Evolutionary conservation across 768 basidiomycete species (phyloP), one percentile per base, ranked within the genome.

Genomic region (Pleurotus cornucopiae): DNA sequence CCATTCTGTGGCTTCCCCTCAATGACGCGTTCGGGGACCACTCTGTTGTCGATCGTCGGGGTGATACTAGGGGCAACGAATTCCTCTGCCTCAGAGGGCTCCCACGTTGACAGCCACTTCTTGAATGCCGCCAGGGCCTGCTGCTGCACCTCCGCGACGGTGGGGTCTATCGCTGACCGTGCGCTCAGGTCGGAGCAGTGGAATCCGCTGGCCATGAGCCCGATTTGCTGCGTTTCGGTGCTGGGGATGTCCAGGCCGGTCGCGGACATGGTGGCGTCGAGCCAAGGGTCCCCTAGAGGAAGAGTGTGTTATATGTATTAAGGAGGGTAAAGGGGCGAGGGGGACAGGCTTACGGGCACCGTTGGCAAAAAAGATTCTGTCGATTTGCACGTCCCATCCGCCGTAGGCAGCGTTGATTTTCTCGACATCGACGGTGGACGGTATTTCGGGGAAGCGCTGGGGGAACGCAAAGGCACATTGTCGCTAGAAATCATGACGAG

Each of bases 401-500:
- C 71, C 65, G 66, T 86, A 88, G 16, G 67, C 69, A 1, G 18
- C 34, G 63, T 89, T 80, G 6, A 81, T 83, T 13, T 63, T 61
- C 0, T 58, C 61, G 0, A 72, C 74, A 9, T 79, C 69, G 0
- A 82, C 80, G 3, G 61, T 63, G 5, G 74, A 67, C 1, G 51
- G 51, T 16, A 39, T 37, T 12, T 53, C 51, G 23, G 51, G 51
- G 73, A 85, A 89, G 12, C 77, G 79, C 3, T 74, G 72, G 0
- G 85, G 80, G 73, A 87, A 89, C 80, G 82, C 80, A 57, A 79
- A 74, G 56, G 79, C 79, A 66, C 87, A 89, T 79, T 83, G 84
- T 13, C 87, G 77, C 84, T 86, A 59, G 45, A 34, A 20, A 6
- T 30, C 3, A 4, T 20, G 26, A 14, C 46, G 38, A 46, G 7